Percentiles rank a stretch among this genome's conserved stretches.
Conservation (phyloP, 345 rosid species). For the Eucalyptus urophylla region DNA sequence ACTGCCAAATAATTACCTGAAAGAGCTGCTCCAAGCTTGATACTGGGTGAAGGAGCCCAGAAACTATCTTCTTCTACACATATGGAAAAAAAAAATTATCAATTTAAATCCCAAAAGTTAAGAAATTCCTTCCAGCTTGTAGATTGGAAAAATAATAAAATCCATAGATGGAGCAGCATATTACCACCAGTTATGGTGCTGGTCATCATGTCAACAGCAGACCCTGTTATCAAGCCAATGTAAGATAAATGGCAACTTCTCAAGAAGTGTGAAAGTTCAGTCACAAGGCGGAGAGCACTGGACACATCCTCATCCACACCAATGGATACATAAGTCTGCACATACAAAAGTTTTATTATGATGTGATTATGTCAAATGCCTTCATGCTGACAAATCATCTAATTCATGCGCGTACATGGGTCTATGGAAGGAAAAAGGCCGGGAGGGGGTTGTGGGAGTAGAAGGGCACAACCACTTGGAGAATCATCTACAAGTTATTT, state of each 20-base stretch:
- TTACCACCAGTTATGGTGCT: conserved; percentile 34
- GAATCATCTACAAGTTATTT: neutral
- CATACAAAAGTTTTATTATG: conserved; percentile 10
- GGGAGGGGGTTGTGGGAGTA: neutral
- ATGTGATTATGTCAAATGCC: neutral
- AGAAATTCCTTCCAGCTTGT: neutral
- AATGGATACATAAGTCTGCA: conserved; percentile 63
- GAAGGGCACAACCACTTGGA: neutral
- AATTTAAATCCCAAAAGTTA: neutral
- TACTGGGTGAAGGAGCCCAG: conserved; percentile 22
- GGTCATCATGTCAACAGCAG: conserved; percentile 29
- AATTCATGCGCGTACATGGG: neutral
- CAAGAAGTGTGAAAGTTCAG: conserved; percentile 29
- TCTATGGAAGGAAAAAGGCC: no score
- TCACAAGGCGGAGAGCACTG: conserved; percentile 22
- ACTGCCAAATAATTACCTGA: conserved; percentile 21
- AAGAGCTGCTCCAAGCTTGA: conserved; percentile 70
- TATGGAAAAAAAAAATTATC: neutral
- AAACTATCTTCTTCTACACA: conserved; percentile 46
- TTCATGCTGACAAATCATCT: neutral
- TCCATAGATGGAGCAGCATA: neutral
- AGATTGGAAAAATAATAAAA: neutral
- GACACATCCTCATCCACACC: conserved; percentile 18
- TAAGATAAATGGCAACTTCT: conserved; percentile 48
- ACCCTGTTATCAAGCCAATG: conserved; percentile 59